Conservation (phyloP, 1,139 yeast genomes). For the Candida albicans region DNA sequence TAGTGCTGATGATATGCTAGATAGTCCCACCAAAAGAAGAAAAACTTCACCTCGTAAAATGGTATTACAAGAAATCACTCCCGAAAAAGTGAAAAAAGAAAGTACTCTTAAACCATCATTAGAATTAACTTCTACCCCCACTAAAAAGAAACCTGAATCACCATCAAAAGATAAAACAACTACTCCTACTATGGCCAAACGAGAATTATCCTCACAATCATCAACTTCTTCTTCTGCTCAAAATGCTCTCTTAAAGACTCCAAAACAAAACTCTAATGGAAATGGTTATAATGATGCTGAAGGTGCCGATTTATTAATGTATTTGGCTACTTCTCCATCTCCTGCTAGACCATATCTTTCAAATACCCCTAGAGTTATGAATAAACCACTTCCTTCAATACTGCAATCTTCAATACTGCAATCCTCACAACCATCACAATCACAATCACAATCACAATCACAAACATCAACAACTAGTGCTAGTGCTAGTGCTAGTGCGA, state of each 20-base stretch:
- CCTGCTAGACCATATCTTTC: conserved; percentile 50
- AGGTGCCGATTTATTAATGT: conserved; percentile 82
- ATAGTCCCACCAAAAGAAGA: conserved; percentile 38
- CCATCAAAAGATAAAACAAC: conserved; percentile 27
- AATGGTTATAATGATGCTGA: conserved; percentile 52
- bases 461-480: conserved; percentile 2
- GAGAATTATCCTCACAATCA: conserved; percentile 16
- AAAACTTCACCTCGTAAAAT: conserved; percentile 29
- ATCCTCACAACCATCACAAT: conserved; percentile 5
- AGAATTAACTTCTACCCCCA: conserved; percentile 23
- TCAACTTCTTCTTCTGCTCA: conserved; percentile 5
- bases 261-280: conserved; percentile 17
- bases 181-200: conserved; percentile 37
- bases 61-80: conserved; percentile 41
- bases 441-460: conserved; percentile 4
- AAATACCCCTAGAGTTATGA: conserved; percentile 32
- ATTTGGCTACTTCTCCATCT: conserved; percentile 83
- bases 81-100: conserved; percentile 15
- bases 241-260: conserved; percentile 30
- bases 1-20: conserved; percentile 14
- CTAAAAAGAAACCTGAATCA: conserved; percentile 5
- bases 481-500: neutral
- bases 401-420: conserved; percentile 8
- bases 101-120: conserved; percentile 39
- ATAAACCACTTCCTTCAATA: conserved; percentile 7